Evolutionary conservation across 768 basidiomycete species (phyloP).

Genomic region (Crucibulum laeve): DNA sequence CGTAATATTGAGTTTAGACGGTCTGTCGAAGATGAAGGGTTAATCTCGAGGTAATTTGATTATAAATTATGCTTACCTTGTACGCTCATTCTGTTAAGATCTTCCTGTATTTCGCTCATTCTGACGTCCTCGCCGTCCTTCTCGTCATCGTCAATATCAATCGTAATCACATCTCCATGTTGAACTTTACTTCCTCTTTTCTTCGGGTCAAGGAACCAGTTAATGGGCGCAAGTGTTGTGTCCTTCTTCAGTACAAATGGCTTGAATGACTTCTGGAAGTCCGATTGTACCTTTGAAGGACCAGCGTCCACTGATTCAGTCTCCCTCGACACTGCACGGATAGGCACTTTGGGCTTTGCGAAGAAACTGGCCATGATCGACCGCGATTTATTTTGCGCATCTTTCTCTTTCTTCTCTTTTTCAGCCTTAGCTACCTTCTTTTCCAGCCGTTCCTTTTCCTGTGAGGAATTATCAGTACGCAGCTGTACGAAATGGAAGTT

Average conservation of each 20-base stretch:
- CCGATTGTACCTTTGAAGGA: constrained; percentile 40
- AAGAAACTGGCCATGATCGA: constrained; percentile 80
- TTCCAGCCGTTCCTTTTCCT: constrained; percentile 70
- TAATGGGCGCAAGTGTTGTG: constrained; percentile 64
- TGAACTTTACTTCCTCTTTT: constrained; percentile 15
- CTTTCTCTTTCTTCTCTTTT: constrained; percentile 67
- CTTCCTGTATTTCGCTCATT: constrained; percentile 14
- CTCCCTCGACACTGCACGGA: constrained; percentile 15
- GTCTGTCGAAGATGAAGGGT: constrained; percentile 19
- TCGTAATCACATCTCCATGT: constrained; percentile 44
- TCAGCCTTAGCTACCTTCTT: constrained; percentile 67
- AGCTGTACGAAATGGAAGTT: background rate
- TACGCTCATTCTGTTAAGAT: constrained; percentile 29
- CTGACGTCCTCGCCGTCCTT: constrained; percentile 15
- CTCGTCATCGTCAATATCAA: constrained; percentile 48
- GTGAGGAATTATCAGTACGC: constrained; percentile 1
- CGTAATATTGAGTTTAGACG: constrained; percentile 33
- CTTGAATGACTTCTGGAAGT: constrained; percentile 74
- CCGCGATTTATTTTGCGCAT: constrained; percentile 68
- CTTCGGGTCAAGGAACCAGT: constrained; percentile 52
- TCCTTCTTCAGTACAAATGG: constrained; percentile 80
- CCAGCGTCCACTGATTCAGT: constrained; percentile 24
- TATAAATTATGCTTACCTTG: constrained; percentile 28
- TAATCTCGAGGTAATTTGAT: background rate
- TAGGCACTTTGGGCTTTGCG: constrained; percentile 46